Evolutionary conservation across 2,329 filamentous ascomycete genomes (phyloP).

Genomic region (Stenocarpella maydis): DNA sequence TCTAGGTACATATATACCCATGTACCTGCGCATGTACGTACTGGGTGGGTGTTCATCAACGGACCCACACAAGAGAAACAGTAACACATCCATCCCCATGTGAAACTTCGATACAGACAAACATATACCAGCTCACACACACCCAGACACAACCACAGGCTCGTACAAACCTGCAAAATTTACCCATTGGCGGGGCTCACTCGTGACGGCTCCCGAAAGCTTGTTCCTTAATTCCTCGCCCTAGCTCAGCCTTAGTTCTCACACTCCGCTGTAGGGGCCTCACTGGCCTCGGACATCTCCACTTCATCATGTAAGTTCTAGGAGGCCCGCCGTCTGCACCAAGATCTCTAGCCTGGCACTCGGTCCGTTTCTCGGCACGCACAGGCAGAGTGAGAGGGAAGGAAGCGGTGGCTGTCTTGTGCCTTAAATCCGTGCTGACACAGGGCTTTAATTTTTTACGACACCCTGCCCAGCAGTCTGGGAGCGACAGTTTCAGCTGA

Average conservation of each 20-base stretch:
- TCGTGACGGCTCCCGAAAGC: conserved; percentile 26
- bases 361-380: conserved; percentile 13
- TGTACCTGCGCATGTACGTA: background rate
- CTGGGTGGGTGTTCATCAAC: background rate
- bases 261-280: background rate
- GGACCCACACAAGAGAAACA: background rate
- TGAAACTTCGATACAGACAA: background rate
- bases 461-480: background rate
- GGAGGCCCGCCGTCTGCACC: conserved; percentile 9
- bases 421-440: conserved; percentile 22
- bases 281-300: conserved; percentile 32
- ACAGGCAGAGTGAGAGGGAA: background rate
- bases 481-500: conserved; percentile 15
- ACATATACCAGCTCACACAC: background rate
- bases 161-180: background rate
- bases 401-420: background rate
- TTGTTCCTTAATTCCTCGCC: background rate
- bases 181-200: conserved; percentile 6
- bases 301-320: conserved; percentile 29
- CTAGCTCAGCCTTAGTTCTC: conserved; percentile 23
- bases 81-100: background rate
- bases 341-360: conserved; percentile 17
- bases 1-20: background rate
- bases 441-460: background rate
- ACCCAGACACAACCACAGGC: too few species aligned